Percentiles rank a stretch among this genome's conserved stretches.
phyloP scores from a whole-genome alignment of 257 asterid species.

The Rubia yunnanensis region DNA sequence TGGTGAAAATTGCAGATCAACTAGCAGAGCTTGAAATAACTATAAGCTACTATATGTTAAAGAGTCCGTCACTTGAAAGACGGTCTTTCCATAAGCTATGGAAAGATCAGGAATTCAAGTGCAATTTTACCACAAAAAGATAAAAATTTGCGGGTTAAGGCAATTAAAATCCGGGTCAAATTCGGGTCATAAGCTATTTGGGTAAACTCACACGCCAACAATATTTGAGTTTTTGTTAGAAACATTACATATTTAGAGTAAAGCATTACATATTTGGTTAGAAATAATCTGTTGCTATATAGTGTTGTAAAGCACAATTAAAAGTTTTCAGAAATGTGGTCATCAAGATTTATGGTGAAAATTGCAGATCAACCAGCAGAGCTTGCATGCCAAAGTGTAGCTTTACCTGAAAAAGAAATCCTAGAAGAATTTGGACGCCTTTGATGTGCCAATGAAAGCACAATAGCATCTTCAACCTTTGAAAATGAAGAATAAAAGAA shows the following conservation, averaged over 20 bases:
- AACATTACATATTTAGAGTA: no score
- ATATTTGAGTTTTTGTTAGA: no score
- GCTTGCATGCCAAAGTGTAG: slow-evolving; percentile 4
- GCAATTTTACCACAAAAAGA: no score
- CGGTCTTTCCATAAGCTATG: no score
- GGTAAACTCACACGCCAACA: no score
- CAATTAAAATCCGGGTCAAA: no score
- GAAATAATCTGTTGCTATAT: background rate
- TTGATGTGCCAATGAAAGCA: slow-evolving; percentile 80
- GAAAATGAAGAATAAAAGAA: slow-evolving; percentile 5
- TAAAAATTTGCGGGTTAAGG: no score
- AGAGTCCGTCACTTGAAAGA: no score
- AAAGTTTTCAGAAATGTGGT: background rate
- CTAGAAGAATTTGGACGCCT: slow-evolving; percentile 78
- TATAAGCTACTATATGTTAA: no score
- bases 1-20: background rate
- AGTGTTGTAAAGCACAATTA: background rate
- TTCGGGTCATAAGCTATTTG: no score
- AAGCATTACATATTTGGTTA: no score
- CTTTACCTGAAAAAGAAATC: slow-evolving; percentile 61
- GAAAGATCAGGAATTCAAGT: no score
- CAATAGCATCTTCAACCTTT: slow-evolving; percentile 88
- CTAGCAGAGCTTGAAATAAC: background rate
- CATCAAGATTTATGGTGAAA: background rate
- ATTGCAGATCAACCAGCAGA: background rate